Conservation (phyloP, 169 alveolate genomes). For the Plasmodium gallinaceum region DNA sequence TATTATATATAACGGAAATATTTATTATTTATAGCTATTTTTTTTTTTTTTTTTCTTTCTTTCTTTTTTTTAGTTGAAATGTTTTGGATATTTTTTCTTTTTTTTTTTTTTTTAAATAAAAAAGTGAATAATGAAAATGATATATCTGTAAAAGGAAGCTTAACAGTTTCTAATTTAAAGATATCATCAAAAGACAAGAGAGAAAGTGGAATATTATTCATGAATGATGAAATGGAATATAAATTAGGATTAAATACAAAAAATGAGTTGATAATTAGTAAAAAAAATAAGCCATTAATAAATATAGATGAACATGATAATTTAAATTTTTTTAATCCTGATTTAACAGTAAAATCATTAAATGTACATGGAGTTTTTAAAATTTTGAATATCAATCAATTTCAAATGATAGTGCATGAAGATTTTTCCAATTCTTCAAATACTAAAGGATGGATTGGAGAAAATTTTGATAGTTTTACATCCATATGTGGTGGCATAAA, state of each 20-base stretch:
- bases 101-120: not conserved
- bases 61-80: not conserved
- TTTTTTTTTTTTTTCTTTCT: too few relatives aligned
- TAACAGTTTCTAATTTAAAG: slow-evolving; percentile 55
- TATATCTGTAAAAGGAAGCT: slow-evolving; percentile 28
- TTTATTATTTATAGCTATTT: too few relatives aligned
- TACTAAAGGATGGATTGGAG: slow-evolving; percentile 85
- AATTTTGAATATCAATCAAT: slow-evolving; percentile 81
- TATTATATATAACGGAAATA: too few relatives aligned
- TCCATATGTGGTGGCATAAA: slow-evolving; percentile 85
- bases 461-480: slow-evolving; percentile 73
- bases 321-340: slow-evolving; percentile 37
- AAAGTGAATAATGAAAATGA: slow-evolving; percentile 15
- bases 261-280: slow-evolving; percentile 54
- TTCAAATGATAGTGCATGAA: slow-evolving; percentile 84
- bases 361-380: slow-evolving; percentile 81
- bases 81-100: not conserved
- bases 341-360: slow-evolving; percentile 42
- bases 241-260: slow-evolving; percentile 37
- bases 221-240: slow-evolving; percentile 39
- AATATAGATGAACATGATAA: slow-evolving; percentile 69
- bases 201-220: slow-evolving; percentile 51
- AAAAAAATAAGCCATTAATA: slow-evolving; percentile 66
- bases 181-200: slow-evolving; percentile 45
- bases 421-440: slow-evolving; percentile 68